A percentile compares a stretch with the other conserved stretches of the same genome.
phyloP scores from a whole-genome alignment of 371 early-diverging fungal species.

The Gilbertella persicaria region DNA sequence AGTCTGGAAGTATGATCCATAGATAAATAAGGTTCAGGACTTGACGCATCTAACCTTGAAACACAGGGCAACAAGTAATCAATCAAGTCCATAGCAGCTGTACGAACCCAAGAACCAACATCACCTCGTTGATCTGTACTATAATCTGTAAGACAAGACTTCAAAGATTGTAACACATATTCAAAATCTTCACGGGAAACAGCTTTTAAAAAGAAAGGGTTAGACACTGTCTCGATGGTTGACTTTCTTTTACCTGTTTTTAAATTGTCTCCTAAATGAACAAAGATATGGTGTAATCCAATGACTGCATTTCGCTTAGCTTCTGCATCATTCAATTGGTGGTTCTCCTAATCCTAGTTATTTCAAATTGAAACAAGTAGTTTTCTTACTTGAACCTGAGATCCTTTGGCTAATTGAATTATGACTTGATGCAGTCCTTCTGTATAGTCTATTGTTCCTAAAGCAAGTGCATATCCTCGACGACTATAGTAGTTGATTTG shows the following conservation, averaged over 20 bases:
- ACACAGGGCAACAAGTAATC: conserved; percentile 47
- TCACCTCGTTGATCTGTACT: conserved; percentile 91
- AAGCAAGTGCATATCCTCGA: conserved; percentile 69
- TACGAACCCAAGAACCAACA: conserved; percentile 93
- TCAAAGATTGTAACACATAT: conserved; percentile 43
- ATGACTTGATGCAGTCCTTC: conserved; percentile 32
- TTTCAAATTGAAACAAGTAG: not conserved
- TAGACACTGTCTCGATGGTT: not conserved
- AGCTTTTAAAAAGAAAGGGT: conserved; percentile 21
- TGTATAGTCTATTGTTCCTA: conserved; percentile 59
- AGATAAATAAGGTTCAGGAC: conserved; percentile 24
- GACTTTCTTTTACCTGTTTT: conserved; percentile 40
- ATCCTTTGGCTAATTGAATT: conserved; percentile 26
- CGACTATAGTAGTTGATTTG: conserved; percentile 48
- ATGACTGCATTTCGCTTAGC: conserved; percentile 63
- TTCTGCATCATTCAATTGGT: not conserved
- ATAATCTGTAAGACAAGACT: conserved; percentile 79
- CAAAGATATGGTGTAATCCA: conserved; percentile 51
- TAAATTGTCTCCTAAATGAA: conserved; percentile 33
- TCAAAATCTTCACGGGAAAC: conserved; percentile 42
- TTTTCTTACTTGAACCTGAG: conserved; percentile 34
- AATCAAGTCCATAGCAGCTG: conserved; percentile 68
- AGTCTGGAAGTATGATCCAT: conserved; percentile 24
- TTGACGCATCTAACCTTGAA: conserved; percentile 33
- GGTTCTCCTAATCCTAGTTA: too few species aligned